Evolutionary conservation across 139 green algal species (phyloP), one percentile per base, ranked within the genome.

Genomic region (Microglena sp.): DNA sequence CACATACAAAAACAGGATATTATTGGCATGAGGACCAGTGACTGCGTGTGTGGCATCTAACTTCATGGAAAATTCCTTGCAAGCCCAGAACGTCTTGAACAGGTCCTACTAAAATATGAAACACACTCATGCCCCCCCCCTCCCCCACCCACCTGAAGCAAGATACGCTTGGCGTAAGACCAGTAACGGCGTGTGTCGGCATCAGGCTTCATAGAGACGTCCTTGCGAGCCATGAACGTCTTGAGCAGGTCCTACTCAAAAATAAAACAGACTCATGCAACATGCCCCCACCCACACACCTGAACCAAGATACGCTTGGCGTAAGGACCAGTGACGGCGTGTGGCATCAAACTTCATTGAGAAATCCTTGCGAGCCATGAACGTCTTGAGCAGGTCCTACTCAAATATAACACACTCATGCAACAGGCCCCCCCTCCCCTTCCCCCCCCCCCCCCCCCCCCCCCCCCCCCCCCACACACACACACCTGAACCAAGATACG

Each of bases 11-110:
- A n/a, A n/a, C 6, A 60, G 27, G 36, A 67, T 67, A 26, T 85
- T 89, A 35, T 84, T 80, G 46, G 91, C 94, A 69, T 99, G 99
- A 2, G 94, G 91, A 5, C 92, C 94, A 0, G 90, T 97, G 26
- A 98, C 90, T 15, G 93, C 94, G 65, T 96, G 82, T 90, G 99
- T 92, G 62, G 88, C 88, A 73, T 99, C 94, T 70, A 97, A 99
- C n/a, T n/a, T n/a, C 29, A 99, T 75, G 21, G 35, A 77, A n/a
- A n/a, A n/a, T n/a, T n/a, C 89, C n/a, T 79, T 61, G 55, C 92
- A 77, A 2, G 66, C 55, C 22, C 98, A 35, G 67, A 99, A 92
- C n/a, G 60, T 56, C 62, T 85, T 85, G 34, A 99, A 72, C 30
- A 84, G 60, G n/a, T n/a, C n/a, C n/a, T n/a, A 36, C 79, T 73